phyloP scores from a whole-genome alignment of 805 yeast species.

The Candida stauntonica region DNA sequence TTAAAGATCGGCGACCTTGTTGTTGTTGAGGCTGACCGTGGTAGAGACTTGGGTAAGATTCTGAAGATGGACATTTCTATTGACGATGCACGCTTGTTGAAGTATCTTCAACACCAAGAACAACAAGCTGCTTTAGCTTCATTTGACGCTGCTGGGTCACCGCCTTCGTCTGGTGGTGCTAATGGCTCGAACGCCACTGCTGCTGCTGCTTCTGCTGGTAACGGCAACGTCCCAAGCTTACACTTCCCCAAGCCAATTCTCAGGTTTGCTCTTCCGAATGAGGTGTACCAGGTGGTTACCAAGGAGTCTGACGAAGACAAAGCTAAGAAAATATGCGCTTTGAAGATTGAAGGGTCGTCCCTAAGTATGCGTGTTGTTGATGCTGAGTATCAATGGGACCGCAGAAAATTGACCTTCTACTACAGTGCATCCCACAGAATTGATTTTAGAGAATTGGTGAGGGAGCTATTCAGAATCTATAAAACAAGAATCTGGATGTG shows the following conservation, averaged over 20 bases:
- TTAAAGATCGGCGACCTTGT: constrained; percentile 63
- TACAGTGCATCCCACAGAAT: constrained; percentile 63
- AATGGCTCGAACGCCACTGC: no score
- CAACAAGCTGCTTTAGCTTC: constrained; percentile 50
- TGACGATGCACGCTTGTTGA: constrained; percentile 65
- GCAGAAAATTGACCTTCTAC: constrained; percentile 71
- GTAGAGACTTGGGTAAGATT: constrained; percentile 75
- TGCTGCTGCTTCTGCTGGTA: no score
- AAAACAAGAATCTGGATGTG: constrained; percentile 84
- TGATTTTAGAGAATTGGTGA: constrained; percentile 70
- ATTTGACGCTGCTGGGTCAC: constrained; percentile 14
- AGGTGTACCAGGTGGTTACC: constrained; percentile 53
- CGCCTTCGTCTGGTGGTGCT: constrained; percentile 6
- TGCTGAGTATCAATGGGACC: constrained; percentile 79
- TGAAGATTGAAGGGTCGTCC: constrained; percentile 22
- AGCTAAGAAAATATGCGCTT: constrained; percentile 37
- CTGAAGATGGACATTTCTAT: constrained; percentile 60
- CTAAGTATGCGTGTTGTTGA: constrained; percentile 54
- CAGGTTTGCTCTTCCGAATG: constrained; percentile 72
- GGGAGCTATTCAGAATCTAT: constrained; percentile 69
- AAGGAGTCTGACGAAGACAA: constrained; percentile 71
- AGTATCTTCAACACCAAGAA: constrained; percentile 68
- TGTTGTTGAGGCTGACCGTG: constrained; percentile 80
- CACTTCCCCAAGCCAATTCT: constrained; percentile 67
- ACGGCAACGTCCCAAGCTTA: constrained; percentile 20